Evolutionary conservation across 2,329 filamentous ascomycete genomes (phyloP).

Genomic region (Magnaporthiopsis incrustans): DNA sequence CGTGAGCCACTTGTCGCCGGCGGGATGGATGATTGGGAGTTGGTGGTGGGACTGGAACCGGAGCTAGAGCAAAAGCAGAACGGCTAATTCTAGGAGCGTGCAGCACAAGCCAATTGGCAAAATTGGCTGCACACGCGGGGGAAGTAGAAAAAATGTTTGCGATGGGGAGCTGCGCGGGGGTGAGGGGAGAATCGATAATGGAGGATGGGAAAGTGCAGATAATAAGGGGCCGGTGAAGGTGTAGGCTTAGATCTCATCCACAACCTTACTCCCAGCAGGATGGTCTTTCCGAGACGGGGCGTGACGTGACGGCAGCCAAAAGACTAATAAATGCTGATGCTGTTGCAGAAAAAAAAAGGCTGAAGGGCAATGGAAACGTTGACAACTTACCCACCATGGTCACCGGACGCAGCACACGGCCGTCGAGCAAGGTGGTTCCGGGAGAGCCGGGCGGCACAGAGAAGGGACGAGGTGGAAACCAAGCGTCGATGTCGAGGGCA

Average conservation of each 20-base stretch:
- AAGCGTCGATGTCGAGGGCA: neutral
- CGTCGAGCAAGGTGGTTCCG: neutral
- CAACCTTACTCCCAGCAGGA: neutral
- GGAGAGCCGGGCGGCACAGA: neutral
- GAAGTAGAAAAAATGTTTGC: neutral
- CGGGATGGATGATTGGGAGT: too few relatives aligned
- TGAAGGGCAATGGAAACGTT: neutral
- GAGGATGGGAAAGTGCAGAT: neutral
- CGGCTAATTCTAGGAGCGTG: neutral
- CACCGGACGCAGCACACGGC: neutral
- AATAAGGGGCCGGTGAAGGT: neutral
- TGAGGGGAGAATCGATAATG: neutral
- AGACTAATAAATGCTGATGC: neutral
- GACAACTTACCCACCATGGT: neutral
- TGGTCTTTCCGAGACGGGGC: too few relatives aligned
- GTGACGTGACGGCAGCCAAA: neutral
- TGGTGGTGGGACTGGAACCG: neutral
- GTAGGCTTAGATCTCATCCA: too few relatives aligned
- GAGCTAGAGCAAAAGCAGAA: neutral
- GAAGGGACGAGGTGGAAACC: neutral
- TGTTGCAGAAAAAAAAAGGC: neutral
- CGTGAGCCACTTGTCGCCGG: neutral
- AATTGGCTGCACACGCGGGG: neutral
- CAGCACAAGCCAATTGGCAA: neutral
- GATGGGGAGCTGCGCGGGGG: neutral